A percentile compares a stretch with the other conserved stretches of the same genome.
phyloP scores from a whole-genome alignment of 2,329 filamentous ascomycete genomes.

The Beauveria bassiana region DNA sequence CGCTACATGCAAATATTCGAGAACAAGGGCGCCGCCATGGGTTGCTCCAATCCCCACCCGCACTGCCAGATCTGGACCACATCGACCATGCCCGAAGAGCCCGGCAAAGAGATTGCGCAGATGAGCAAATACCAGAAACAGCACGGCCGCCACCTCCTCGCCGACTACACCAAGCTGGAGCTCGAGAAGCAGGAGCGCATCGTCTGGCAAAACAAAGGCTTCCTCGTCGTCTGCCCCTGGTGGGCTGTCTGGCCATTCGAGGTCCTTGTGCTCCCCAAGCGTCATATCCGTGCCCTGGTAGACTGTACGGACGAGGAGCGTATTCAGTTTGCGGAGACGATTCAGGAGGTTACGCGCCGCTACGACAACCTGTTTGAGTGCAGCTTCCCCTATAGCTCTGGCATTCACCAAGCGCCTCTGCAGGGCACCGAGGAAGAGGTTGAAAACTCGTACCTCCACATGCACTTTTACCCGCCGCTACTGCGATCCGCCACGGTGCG shows the following conservation, averaged over 20 bases:
- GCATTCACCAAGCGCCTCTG: conserved; percentile 90
- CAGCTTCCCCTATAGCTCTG: conserved; percentile 93
- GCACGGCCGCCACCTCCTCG: conserved; percentile 69
- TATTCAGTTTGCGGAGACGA: conserved; percentile 67
- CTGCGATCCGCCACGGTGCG: conserved; percentile 86
- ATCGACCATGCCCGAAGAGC: conserved; percentile 84
- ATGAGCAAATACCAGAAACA: conserved; percentile 70
- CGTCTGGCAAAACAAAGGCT: conserved; percentile 79
- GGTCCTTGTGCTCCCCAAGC: conserved; percentile 78
- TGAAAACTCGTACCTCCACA: conserved; percentile 82
- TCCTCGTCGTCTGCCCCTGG: conserved; percentile 89
- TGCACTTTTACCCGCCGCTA: conserved; percentile 96
- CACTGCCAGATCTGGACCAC: conserved; percentile 97
- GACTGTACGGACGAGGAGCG: conserved; percentile 70
- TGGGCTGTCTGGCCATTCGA: conserved; percentile 98
- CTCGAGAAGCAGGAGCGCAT: conserved; percentile 73
- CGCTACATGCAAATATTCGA: conserved; percentile 99
- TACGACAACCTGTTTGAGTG: conserved; percentile 98
- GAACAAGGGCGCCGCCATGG: conserved; percentile 97
- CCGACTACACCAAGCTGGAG: conserved; percentile 82
- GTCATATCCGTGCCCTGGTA: conserved; percentile 75
- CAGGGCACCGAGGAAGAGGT: conserved; percentile 75
- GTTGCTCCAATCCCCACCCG: conserved; percentile 95
- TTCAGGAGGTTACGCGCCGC: conserved; percentile 79
- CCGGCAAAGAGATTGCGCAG: conserved; percentile 67